Base-by-base conservation (phyloP, 345 rosid species). In the Combretum micranthum region DNA sequence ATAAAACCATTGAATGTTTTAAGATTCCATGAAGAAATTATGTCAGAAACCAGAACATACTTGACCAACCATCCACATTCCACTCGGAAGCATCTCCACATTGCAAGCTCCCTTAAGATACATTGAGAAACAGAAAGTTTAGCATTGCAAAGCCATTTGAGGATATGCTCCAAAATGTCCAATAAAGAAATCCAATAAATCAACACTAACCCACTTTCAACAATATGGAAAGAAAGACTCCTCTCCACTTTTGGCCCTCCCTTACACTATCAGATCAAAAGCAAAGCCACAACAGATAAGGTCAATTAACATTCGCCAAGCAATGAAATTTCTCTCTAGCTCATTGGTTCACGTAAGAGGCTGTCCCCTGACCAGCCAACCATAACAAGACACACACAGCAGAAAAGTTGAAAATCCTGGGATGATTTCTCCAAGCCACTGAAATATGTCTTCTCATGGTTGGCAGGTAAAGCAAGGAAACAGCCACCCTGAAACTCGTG, bases 1-100 rank as follows among this genome's bases (percentile, higher is more conserved):
- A 39, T 49, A 55, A 45, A 26, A 14, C 15, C 37, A 53, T 42
- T 21, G n/a, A 7, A 13, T 22, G 3, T 17, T n/a, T n/a, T 53
- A 54, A 12, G 18, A 22, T 44, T 54, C 42, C 45, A 20, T 22
- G 20, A 39, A 49, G 14, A 15, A 11, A 37, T 21, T 15, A 23
- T 1, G 17, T 17, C 43, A 48, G 15, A 44, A 17, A 18, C 15
- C 56, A 26, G 15, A 44, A n/a, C 26, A 25, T 64, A 75, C 80
- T 74, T 59, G 78, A 43, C 76, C 83, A 45, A 74, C 72, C 84
- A 79, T 62, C 80, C 78, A 51, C 80, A 79, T 57, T 45, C 21
- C 51, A 56, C 52, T 17, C 50, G 60, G 47, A 65, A 79, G 64
- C 81, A 79, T 53, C 84, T 71, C 84, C 84, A 73, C 79, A 73